A percentile compares a stretch with the other conserved stretches of the same genome.
Evolutionary conservation across 495 filamentous ascomycete genomes (phyloP).

Genomic region (Penicillium malachiteum): DNA sequence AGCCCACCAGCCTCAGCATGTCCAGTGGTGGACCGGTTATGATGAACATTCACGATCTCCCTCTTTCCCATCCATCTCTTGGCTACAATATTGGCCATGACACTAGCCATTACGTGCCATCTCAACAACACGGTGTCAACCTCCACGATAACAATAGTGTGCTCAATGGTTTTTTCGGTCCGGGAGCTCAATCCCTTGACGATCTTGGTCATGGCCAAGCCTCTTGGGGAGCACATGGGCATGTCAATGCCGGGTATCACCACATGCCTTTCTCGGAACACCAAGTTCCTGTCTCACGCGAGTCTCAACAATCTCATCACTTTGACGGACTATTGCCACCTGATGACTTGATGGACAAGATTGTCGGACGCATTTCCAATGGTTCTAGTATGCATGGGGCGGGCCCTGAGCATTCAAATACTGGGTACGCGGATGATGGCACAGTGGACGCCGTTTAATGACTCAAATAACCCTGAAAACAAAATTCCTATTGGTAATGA

Average conservation of each 20-base stretch:
- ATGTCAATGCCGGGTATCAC: constrained; percentile 35
- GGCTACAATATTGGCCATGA: constrained; percentile 37
- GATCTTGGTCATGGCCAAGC: constrained; percentile 37
- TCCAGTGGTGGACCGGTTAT: constrained; percentile 35
- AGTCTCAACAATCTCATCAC: constrained; percentile 34
- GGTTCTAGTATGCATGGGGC: constrained; percentile 41
- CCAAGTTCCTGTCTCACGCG: constrained; percentile 33
- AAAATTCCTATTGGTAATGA: constrained; percentile 25
- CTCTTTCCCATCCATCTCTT: constrained; percentile 35
- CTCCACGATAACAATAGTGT: constrained; percentile 39
- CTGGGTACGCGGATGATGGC: constrained; percentile 32
- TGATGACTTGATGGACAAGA: constrained; percentile 44
- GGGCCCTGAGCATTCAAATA: constrained; percentile 35
- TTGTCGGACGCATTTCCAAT: constrained; percentile 39
- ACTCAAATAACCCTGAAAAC: constrained; percentile 8
- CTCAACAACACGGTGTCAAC: constrained; percentile 31
- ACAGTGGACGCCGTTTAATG: constrained; percentile 37
- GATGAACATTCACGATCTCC: constrained; percentile 43
- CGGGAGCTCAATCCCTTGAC: constrained; percentile 36
- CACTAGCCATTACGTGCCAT: constrained; percentile 35
- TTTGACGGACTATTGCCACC: constrained; percentile 39
- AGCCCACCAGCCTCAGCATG: constrained; percentile 30
- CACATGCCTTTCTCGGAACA: constrained; percentile 41
- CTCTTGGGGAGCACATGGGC: constrained; percentile 37
- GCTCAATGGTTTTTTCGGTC: constrained; percentile 35